A percentile compares a stretch with the other conserved stretches of the same genome.
Conservation (phyloP, 305 asterid genomes). For the Petunia hybrid region DNA sequence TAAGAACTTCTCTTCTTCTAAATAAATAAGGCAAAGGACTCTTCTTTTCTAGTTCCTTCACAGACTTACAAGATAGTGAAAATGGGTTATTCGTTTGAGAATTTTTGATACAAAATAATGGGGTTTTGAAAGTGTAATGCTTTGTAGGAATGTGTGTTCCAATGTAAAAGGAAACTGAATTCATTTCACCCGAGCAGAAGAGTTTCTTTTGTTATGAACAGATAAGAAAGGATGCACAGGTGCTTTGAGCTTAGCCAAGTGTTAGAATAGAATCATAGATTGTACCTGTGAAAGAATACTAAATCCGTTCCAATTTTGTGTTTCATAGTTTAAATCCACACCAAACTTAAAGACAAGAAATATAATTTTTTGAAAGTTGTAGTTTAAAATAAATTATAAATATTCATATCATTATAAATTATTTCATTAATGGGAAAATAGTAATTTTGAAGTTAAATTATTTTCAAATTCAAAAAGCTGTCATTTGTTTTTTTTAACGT, state of each 20-base stretch:
- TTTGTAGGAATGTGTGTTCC: slow-evolving; percentile 41
- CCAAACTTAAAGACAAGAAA: too few species aligned
- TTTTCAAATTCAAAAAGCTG: too few species aligned
- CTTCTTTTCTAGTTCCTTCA: background rate
- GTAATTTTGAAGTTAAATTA: too few species aligned
- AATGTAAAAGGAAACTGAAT: slow-evolving; percentile 50
- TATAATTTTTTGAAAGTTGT: too few species aligned
- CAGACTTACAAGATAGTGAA: background rate
- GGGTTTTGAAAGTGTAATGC: background rate
- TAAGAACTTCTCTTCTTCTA: slow-evolving; percentile 73
- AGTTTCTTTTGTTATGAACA: background rate
- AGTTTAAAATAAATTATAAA: too few species aligned
- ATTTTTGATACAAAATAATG: background rate
- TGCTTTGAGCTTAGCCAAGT: background rate
- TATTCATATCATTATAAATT: too few species aligned
- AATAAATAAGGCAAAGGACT: background rate
- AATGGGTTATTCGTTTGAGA: background rate
- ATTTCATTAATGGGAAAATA: too few species aligned
- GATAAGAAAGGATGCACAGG: background rate
- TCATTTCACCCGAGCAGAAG: slow-evolving; percentile 40
- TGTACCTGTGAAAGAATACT: too few species aligned
- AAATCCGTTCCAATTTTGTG: too few species aligned
- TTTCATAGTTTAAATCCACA: too few species aligned
- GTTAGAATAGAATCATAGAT: background rate
- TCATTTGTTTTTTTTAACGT: too few species aligned